A percentile compares a stretch with the other conserved stretches of the same genome.
Evolutionary conservation across 139 green algal species (phyloP).

Genomic region (Pycnococcus provasolii): DNA sequence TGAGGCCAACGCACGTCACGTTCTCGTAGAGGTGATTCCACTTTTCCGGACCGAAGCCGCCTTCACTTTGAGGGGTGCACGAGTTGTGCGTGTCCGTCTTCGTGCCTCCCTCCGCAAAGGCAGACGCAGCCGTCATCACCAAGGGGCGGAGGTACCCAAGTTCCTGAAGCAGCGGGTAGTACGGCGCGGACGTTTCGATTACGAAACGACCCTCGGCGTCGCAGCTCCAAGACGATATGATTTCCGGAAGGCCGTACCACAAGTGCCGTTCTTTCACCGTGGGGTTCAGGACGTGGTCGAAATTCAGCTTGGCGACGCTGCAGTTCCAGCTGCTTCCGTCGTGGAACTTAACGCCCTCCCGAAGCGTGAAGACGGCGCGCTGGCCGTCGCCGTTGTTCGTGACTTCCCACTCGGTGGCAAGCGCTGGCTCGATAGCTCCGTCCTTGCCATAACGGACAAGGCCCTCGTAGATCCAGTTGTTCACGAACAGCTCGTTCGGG

Average conservation of each 20-base stretch:
- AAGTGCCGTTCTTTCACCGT: slow-evolving; percentile 18
- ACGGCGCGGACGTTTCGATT: slow-evolving; percentile 5
- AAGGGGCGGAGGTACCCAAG: slow-evolving; percentile 20
- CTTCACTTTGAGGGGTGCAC: background rate
- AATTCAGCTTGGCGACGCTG: slow-evolving; percentile 24
- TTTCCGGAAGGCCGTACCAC: slow-evolving; percentile 17
- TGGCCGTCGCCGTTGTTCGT: slow-evolving; percentile 14
- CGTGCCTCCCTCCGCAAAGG: background rate
- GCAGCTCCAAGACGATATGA: slow-evolving; percentile 5
- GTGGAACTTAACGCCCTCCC: slow-evolving; percentile 22
- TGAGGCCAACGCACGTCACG: slow-evolving; percentile 6
- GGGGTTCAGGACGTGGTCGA: slow-evolving; percentile 15
- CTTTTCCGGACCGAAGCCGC: background rate
- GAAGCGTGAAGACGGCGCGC: slow-evolving; percentile 12
- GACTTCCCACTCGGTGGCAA: slow-evolving; percentile 16
- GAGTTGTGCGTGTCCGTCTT: slow-evolving; percentile 1
- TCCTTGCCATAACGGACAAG: slow-evolving; percentile 12
- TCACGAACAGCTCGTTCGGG: slow-evolving; percentile 25
- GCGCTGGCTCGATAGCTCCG: slow-evolving; percentile 14
- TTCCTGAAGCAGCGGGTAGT: slow-evolving; percentile 25
- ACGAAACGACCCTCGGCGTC: slow-evolving; percentile 11
- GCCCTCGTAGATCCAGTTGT: slow-evolving; percentile 27
- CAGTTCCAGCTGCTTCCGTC: slow-evolving; percentile 17
- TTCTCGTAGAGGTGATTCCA: background rate
- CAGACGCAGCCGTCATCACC: slow-evolving; percentile 8